These are phyloP conservation scores for Glarea lozoyensis DNA, from an alignment of 495 filamentous ascomycete genomes.

Conservation along the genomic window DNA sequence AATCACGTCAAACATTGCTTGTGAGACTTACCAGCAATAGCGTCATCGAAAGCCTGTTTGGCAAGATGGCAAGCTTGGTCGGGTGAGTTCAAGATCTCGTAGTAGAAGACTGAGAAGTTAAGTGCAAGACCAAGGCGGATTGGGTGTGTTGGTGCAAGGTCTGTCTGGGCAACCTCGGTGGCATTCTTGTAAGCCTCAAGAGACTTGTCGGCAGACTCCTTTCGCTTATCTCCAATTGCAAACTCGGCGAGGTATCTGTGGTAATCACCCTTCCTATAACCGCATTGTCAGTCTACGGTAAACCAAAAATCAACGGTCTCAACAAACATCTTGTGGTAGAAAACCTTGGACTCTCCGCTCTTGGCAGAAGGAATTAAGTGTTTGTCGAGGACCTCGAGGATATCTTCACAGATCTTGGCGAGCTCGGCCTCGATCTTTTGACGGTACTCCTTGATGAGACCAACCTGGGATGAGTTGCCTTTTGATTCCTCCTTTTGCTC, in stretches of 20 bases:
- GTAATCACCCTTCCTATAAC: constrained; percentile 93
- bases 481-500: constrained; percentile 99
- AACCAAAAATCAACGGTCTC: background rate
- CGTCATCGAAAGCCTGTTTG: constrained; percentile 99
- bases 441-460: constrained; percentile 97
- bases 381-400: constrained; percentile 91
- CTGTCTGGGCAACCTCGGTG: constrained; percentile 95
- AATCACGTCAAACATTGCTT: too few species aligned
- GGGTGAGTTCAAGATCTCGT: constrained; percentile 98
- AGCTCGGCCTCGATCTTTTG: constrained; percentile 99
- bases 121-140: constrained; percentile 97
- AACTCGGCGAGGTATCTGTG: constrained; percentile 99
- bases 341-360: constrained; percentile 98
- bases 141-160: constrained; percentile 96
- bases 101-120: constrained; percentile 99
- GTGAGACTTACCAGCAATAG: constrained; percentile 74
- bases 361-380: constrained; percentile 95
- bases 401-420: constrained; percentile 98
- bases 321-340: constrained; percentile 99
- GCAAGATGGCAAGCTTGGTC: constrained; percentile 98
- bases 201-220: constrained; percentile 90
- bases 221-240: constrained; percentile 94
- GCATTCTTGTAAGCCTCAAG: constrained; percentile 98
- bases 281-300: constrained; percentile 6
- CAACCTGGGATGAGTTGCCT: constrained; percentile 90